phyloP scores from a whole-genome alignment of 257 asterid genomes.

The Solanum pinnatisectum region DNA sequence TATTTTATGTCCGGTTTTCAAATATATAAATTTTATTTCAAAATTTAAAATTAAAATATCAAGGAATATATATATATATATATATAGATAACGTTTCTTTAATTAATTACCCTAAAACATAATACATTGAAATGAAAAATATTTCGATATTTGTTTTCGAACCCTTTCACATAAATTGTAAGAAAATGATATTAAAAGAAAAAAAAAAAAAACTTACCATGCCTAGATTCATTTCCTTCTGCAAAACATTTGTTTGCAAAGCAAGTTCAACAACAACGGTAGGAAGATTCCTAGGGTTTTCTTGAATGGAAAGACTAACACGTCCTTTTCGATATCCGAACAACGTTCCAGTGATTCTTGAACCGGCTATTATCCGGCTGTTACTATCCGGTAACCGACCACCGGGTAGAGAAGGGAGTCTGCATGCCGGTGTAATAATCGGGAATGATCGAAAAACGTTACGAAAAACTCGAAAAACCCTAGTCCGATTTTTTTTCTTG shows the following conservation, averaged over 20 bases:
- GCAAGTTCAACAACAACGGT: slow-evolving; percentile 31
- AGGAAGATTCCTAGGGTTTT: slow-evolving; percentile 31
- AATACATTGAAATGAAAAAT: not conserved
- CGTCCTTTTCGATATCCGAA: slow-evolving; percentile 54
- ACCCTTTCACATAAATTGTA: not conserved
- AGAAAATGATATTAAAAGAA: not conserved
- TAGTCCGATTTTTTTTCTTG: slow-evolving; percentile 23
- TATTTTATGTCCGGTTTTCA: not conserved
- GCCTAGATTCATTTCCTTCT: slow-evolving; percentile 33
- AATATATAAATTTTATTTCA: not conserved
- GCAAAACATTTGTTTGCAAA: slow-evolving; percentile 31
- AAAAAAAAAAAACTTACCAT: slow-evolving; percentile 9
- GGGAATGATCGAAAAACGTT: slow-evolving; percentile 78
- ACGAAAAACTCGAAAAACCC: slow-evolving; percentile 49
- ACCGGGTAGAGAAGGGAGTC: slow-evolving; percentile 56
- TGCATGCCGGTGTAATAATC: slow-evolving; percentile 55
- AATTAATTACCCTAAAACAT: not conserved
- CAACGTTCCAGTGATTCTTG: slow-evolving; percentile 52
- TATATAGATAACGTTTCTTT: not conserved
- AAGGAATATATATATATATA: not conserved
- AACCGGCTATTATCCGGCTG: not conserved
- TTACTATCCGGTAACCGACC: slow-evolving; percentile 6
- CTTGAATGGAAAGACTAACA: slow-evolving; percentile 38
- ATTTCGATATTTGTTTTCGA: not conserved
- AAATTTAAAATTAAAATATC: too few species aligned